Percentiles rank a stretch among this genome's conserved stretches.
phyloP scores from a whole-genome alignment of 2,329 filamentous ascomycete genomes.

The Colletotrichum liaoningense region DNA sequence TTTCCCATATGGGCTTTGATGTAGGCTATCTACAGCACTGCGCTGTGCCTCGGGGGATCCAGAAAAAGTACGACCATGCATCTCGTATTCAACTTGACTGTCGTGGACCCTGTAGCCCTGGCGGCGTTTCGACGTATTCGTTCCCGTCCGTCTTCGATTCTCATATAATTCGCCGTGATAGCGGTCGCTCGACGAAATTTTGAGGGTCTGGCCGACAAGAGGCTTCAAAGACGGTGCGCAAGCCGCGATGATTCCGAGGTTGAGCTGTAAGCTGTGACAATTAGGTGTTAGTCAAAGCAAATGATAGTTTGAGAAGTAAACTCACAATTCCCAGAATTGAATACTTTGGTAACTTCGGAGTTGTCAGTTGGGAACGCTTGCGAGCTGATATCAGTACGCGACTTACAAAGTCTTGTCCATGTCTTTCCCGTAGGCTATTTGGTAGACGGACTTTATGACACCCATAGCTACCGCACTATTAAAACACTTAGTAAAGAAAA shows the following conservation, averaged over 20 bases:
- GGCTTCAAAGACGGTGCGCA: slow-evolving; percentile 53
- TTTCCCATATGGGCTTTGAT: not conserved
- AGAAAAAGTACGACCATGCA: slow-evolving; percentile 11
- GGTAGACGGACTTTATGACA: slow-evolving; percentile 50
- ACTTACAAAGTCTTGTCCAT: slow-evolving; percentile 47
- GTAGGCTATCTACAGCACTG: not conserved
- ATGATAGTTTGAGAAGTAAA: not conserved
- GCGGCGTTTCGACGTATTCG: slow-evolving; percentile 14
- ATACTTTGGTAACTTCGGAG: slow-evolving; percentile 37
- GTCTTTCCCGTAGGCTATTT: slow-evolving; percentile 45
- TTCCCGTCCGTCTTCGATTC: slow-evolving; percentile 7
- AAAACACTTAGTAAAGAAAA: not conserved
- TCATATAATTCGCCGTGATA: slow-evolving; percentile 18
- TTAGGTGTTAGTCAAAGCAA: not conserved
- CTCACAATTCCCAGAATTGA: slow-evolving; percentile 48
- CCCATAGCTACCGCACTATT: slow-evolving; percentile 52
- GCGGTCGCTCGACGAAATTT: slow-evolving; percentile 37
- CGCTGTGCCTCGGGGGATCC: not conserved
- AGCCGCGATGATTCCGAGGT: slow-evolving; percentile 51
- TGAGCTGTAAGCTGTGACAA: slow-evolving; percentile 49
- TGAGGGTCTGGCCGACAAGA: slow-evolving; percentile 45
- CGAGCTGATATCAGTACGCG: not conserved
- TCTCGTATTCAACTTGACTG: slow-evolving; percentile 6
- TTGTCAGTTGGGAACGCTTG: not conserved
- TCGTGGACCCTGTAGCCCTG: slow-evolving; percentile 17